Evolutionary conservation across 148 eudicot species (phyloP).

Genomic region (Fallopia convolvulus): DNA sequence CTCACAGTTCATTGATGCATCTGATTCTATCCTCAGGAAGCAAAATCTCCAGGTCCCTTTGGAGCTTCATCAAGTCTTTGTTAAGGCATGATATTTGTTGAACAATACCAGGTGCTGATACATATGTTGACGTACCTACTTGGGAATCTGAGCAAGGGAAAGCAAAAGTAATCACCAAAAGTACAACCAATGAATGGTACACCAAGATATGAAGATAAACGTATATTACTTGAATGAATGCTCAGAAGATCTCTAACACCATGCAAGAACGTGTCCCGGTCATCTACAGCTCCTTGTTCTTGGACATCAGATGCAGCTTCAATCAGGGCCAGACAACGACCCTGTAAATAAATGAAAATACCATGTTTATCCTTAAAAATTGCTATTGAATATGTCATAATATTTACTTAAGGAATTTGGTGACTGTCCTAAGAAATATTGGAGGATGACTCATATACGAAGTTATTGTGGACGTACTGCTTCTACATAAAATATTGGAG

Average conservation of each 20-base stretch:
- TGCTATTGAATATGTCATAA: neutral
- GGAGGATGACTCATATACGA: neutral
- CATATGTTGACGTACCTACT: constrained; percentile 70
- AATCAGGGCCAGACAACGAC: constrained; percentile 64
- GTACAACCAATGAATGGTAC: neutral
- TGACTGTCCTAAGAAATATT: neutral
- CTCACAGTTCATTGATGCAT: constrained; percentile 96
- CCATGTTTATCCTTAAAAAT: neutral
- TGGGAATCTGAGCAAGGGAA: constrained; percentile 61
- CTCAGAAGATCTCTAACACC: constrained; percentile 95
- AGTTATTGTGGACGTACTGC: neutral
- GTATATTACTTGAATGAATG: constrained; percentile 76
- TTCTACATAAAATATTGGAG: neutral
- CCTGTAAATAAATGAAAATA: constrained; percentile 27
- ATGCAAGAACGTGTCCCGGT: constrained; percentile 88
- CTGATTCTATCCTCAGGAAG: constrained; percentile 85
- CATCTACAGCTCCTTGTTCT: constrained; percentile 99
- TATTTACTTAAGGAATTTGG: neutral
- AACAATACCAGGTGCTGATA: constrained; percentile 91
- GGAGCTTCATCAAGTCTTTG: constrained; percentile 72
- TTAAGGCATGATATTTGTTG: constrained; percentile 88
- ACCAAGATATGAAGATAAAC: neutral
- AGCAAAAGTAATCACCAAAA: constrained; percentile 14
- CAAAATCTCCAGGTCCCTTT: constrained; percentile 85
- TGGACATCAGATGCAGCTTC: constrained; percentile 86